These are phyloP conservation scores for Fraxinus baroniana DNA, from an alignment of 305 asterid genomes.

Conservation along the genomic window DNA sequence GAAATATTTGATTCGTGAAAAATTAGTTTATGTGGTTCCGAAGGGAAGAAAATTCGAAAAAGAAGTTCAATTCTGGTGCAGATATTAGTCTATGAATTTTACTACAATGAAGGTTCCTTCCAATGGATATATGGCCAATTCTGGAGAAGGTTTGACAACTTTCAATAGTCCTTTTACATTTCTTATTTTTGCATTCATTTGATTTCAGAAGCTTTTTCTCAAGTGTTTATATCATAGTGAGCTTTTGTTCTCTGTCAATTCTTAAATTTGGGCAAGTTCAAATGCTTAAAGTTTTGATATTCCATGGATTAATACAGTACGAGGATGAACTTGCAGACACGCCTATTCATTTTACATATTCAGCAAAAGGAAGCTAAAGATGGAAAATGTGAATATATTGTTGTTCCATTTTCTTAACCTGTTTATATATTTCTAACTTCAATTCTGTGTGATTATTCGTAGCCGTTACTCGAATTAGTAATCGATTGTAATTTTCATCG, in stretches of 20 bases:
- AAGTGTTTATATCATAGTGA: neutral
- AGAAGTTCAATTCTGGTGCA: slow-evolving; percentile 13
- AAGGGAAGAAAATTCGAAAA: slow-evolving; percentile 21
- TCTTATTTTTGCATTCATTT: neutral
- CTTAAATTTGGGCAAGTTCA: slow-evolving; percentile 1
- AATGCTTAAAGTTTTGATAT: neutral
- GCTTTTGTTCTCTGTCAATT: slow-evolving; percentile 3
- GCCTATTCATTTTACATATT: neutral
- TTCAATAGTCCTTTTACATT: slow-evolving; percentile 4
- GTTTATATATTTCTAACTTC: neutral
- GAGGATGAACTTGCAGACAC: slow-evolving; percentile 1
- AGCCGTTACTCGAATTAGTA: neutral
- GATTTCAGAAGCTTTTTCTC: neutral
- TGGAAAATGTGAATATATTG: neutral
- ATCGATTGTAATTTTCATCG: neutral
- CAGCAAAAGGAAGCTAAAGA: neutral
- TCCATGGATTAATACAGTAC: neutral
- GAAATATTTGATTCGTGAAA: slow-evolving; percentile 22
- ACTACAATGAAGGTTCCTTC: slow-evolving; percentile 74
- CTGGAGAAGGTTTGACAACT: slow-evolving; percentile 68
- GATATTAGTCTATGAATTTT: slow-evolving; percentile 23
- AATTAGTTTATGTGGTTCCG: slow-evolving; percentile 29
- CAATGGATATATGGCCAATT: slow-evolving; percentile 61
- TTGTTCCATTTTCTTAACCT: neutral
- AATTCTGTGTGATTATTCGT: neutral